Evolutionary conservation across 2,329 filamentous ascomycete species (phyloP), one percentile per base, ranked within the genome.

Genomic region (Triangularia setosa): DNA sequence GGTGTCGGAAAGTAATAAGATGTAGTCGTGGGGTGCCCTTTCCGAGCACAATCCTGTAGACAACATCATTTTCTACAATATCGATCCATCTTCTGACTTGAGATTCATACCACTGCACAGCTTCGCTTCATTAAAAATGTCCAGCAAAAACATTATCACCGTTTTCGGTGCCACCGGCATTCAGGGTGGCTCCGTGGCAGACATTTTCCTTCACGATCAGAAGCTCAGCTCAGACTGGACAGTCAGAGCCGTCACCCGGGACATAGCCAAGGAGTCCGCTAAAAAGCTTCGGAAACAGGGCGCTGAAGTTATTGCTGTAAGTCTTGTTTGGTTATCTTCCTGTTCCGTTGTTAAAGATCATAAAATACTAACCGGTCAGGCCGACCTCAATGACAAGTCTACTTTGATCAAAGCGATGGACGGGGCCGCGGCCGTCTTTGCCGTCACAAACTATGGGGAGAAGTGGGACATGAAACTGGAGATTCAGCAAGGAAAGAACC

Each of bases 131-230:
- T 4, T 18, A 3, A 53, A 53, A 40, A 63, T 35, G 57, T 56
- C 54, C 6, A 60, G n/a, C 69, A 78, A 55, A n/a, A 55, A 27
- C 14, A 55, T 55, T 6, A 55, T 87, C 71, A 82, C 81, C 54
- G 78, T 88, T 12, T 83, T 87, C 69, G 85, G 85, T 27, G 82
- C 84, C 53, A 88, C 85, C 18, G 84, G 86, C 64, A 81, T 83
- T 64, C 86, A 89, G 75, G 87, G 87, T 58, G 81, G 83, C 66
- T 84, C 83, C 8, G 78, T 88, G 55, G 80, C 84, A 59, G 24
- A 75, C 78, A 69, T 73, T 2, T 77, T 78, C 66, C 68, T 77
- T 48, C 70, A 69, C 40, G 75, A 78, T 56, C 63, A 81, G 0
- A 74, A 79, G 57, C 52, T 55, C 23, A 28, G 14, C 5, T 24